Conservation (phyloP, 495 filamentous ascomycete species). For the Annulohypoxylon nitens region DNA sequence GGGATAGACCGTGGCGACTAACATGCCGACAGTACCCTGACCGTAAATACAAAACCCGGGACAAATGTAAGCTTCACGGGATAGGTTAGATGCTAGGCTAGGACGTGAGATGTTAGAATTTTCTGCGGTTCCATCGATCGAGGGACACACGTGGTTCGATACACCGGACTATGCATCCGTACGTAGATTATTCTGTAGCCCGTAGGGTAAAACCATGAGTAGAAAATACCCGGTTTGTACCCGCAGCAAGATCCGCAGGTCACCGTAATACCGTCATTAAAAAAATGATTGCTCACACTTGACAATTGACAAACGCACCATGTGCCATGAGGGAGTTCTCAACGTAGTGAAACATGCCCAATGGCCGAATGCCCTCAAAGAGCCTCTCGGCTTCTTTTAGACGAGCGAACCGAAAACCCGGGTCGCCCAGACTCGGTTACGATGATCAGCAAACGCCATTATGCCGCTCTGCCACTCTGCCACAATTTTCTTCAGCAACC, state of each 20-base stretch:
- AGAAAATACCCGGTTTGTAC: conserved; percentile 20
- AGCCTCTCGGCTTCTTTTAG: conserved; percentile 25
- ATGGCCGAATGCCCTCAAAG: conserved; percentile 24
- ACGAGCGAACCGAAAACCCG: conserved; percentile 30
- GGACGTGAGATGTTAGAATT: neutral
- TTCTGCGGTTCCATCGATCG: conserved; percentile 11
- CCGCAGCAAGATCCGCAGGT: conserved; percentile 33
- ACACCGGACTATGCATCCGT: neutral
- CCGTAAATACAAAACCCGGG: conserved; percentile 55
- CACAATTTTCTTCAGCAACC: conserved; percentile 19
- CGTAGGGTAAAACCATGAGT: conserved; percentile 30
- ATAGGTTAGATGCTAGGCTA: conserved; percentile 5
- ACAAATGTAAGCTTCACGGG: conserved; percentile 51
- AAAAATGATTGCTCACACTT: conserved; percentile 31
- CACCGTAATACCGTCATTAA: conserved; percentile 5
- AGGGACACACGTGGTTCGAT: conserved; percentile 25
- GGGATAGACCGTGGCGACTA: conserved; percentile 14
- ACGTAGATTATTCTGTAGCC: conserved; percentile 20
- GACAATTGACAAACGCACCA: conserved; percentile 20
- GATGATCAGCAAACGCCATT: conserved; percentile 23
- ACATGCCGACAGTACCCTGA: conserved; percentile 48
- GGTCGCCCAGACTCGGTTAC: conserved; percentile 31
- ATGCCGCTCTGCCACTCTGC: neutral
- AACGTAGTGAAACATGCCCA: conserved; percentile 30
- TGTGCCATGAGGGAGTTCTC: conserved; percentile 9